Evolutionary conservation across 768 basidiomycete species (phyloP), one percentile per base, ranked within the genome.

Genomic region (Termitomyces sp.): DNA sequence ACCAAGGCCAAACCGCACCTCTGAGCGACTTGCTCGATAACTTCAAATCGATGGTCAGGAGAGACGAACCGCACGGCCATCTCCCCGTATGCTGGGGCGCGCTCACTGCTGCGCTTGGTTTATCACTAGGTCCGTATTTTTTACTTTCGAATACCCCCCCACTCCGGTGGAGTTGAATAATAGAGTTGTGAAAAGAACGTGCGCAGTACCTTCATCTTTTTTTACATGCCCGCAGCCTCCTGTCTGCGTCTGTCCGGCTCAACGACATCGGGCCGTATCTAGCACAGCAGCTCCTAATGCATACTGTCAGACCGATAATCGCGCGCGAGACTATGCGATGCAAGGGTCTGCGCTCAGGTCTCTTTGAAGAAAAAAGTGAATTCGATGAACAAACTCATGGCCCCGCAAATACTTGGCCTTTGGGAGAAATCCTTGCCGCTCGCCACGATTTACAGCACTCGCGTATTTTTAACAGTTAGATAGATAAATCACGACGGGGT

Each of bases 401-500:
- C 0, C 94, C 95, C 4, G 88, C 89, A 39, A 94, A 87, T 66
- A 98, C 93, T 16, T 98, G 96, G 96, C 97, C 96, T 0, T 72
- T 99, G 20, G 95, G 95, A 18, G 97, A 99, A 74, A 89, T 98
- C 42, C 78, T 98, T 31, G 86, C 89, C 37, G 83, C 85, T 42
- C 79, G 97, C 59, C 97, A 99, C 72, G 96, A 98, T 74, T 74
- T 94, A 67, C 92, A 95, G 72, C 96, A 98, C 74, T 95, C 93
- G 46, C 82, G 95, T 60, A 93, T 98, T 63, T 99, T 99, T 80
- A 99, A 99, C 73, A 91, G 89, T 73, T 89, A 71, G 64, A 65
- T 27, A 27, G 27, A 27, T 27, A 27, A 27, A 27, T 27, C 27
- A 27, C 27, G 27, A 27, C 27, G 27, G 27, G 27, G 27, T 27